phyloP scores from a whole-genome alignment of 2,329 filamentous ascomycete species.

The Helotiales sp. region DNA sequence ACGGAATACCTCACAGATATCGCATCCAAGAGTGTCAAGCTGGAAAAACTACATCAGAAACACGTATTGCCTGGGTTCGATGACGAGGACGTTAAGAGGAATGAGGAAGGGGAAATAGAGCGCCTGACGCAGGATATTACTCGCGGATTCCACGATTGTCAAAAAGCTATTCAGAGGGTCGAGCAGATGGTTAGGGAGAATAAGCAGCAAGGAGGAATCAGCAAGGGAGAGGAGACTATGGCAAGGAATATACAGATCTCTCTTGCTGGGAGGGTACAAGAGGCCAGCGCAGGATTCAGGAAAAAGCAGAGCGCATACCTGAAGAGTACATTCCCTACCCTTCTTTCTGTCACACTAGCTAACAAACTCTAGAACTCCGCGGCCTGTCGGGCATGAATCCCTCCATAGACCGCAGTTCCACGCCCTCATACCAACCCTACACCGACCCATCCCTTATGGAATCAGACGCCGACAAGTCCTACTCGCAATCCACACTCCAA shows the following conservation, averaged over 20 bases:
- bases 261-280: constrained; percentile 84
- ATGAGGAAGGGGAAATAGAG: constrained; percentile 91
- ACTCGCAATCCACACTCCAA: constrained; percentile 87
- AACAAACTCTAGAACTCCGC: constrained; percentile 66
- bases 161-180: constrained; percentile 84
- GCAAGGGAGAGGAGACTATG: constrained; percentile 89
- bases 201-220: constrained; percentile 73
- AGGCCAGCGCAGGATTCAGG: constrained; percentile 87
- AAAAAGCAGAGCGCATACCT: constrained; percentile 98
- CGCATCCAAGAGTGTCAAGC: constrained; percentile 77
- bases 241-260: constrained; percentile 95
- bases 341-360: constrained; percentile 15
- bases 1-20: constrained; percentile 81
- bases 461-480: constrained; percentile 90
- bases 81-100: constrained; percentile 85
- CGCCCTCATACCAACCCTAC: constrained; percentile 61
- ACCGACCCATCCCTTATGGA: constrained; percentile 88
- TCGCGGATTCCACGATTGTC: constrained; percentile 85
- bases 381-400: constrained; percentile 68
- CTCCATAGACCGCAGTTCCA: constrained; percentile 59
- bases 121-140: constrained; percentile 89
- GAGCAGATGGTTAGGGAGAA: constrained; percentile 86
- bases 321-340: constrained; percentile 68
- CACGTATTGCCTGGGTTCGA: constrained; percentile 96
- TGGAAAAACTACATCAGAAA: constrained; percentile 95